Base-by-base conservation (phyloP, 306 rosid species). In the Crataegus laevigata region DNA sequence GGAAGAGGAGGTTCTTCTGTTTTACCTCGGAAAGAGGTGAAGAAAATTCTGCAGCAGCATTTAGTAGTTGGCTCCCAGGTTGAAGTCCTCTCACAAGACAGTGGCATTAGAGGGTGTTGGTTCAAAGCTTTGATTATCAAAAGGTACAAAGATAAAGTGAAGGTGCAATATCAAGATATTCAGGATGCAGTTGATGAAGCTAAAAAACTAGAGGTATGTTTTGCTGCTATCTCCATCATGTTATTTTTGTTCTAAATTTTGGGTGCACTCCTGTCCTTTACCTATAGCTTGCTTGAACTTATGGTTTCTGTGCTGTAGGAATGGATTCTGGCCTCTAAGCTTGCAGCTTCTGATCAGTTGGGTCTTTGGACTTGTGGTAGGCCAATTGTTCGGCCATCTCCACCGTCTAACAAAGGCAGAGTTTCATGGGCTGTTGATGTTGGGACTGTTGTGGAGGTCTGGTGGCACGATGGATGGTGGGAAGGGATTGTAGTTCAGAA, bases 391-490 rank as follows among this genome's bases (percentile, higher is more conserved):
- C 90, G 98, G 25, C 98, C 98, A 14, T 40, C 72, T 2, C 82
- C 77, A 6, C 68, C 52, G 30, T 61, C 82, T 18, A 69, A 40
- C 62, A 87, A 78, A 73, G 64, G 77, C 45, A 77, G 74, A 67
- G 78, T 71, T 47, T 67, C 91, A 3, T 69, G 69, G 80, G 72
- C 19, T 15, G 81, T 84, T 75, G 86, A 77, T 42, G 84, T 82
- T 30, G 97, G 97, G 73, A 69, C 88, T 63, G 22, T 84, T 78
- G 96, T 94, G 2, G 98, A 94, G 79, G 94, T 80, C 22, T 91
- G 97, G 98, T 60, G 90, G 94, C 86, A 91, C 64, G 93, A 91
- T 74, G 97, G 97, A 32, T 94, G 98, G 98, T 94, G 98, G 98
- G 98, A 94, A 84, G 98, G 98, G 80, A 79, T 94, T 11, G 66